Evolutionary conservation across 768 basidiomycete genomes (phyloP).

Genomic region (Termitomyces sp.): DNA sequence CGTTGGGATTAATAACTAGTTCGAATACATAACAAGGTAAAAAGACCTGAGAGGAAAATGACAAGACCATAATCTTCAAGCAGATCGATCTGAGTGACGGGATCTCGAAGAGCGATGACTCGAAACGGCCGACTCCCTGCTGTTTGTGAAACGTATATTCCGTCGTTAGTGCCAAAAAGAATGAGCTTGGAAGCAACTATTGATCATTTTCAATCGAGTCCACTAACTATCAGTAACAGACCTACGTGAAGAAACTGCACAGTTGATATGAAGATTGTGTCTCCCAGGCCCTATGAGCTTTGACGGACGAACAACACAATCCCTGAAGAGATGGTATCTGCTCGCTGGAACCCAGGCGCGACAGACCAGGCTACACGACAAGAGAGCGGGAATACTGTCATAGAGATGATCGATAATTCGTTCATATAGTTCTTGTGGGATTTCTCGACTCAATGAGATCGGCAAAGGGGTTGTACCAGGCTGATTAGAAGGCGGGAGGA

Average conservation of each 20-base stretch:
- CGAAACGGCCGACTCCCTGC: slow-evolving; percentile 2
- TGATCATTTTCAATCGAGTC: neutral
- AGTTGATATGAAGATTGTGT: slow-evolving; percentile 1
- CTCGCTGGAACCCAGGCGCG: slow-evolving; percentile 17
- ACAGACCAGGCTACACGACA: slow-evolving; percentile 18
- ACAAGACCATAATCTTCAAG: slow-evolving; percentile 70
- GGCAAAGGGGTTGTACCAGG: neutral
- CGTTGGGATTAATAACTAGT: neutral
- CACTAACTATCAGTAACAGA: neutral
- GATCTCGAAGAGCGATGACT: slow-evolving; percentile 1
- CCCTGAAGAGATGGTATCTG: slow-evolving; percentile 8
- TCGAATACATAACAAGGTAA: neutral
- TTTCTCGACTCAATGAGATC: neutral
- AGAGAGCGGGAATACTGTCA: slow-evolving; percentile 7
- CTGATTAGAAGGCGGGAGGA: neutral
- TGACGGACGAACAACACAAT: slow-evolving; percentile 7
- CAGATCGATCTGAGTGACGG: slow-evolving; percentile 69
- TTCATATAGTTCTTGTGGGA: slow-evolving; percentile 15
- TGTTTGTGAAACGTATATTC: slow-evolving; percentile 7
- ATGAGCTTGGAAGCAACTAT: slow-evolving; percentile 1
- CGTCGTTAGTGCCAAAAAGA: slow-evolving; percentile 11
- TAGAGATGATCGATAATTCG: slow-evolving; percentile 9
- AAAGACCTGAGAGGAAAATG: slow-evolving; percentile 65
- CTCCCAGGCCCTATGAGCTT: neutral
- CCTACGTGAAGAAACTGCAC: slow-evolving; percentile 8